phyloP scores from a whole-genome alignment of 805 yeast species.

The Lachancea thermotolerans region DNA sequence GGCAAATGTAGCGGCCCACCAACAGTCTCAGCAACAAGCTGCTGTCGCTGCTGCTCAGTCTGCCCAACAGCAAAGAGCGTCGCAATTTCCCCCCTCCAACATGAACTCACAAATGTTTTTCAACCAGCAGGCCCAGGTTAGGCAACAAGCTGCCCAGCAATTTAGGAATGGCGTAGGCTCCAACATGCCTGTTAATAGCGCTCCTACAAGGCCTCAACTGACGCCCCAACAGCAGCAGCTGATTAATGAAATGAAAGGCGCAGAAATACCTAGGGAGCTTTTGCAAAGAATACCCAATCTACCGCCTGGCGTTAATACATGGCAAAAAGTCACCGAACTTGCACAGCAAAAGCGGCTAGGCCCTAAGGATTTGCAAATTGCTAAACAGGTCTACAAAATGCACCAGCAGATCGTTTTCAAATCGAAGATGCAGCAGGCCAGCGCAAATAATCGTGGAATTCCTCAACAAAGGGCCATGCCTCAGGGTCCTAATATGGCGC shows the following conservation, averaged over 20 bases:
- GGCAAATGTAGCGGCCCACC: conserved; percentile 18
- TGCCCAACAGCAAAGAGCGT: conserved; percentile 15
- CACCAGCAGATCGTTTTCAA: conserved; percentile 53
- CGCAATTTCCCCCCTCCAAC: conserved; percentile 14
- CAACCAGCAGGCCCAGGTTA: conserved; percentile 46
- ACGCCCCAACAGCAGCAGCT: conserved; percentile 35
- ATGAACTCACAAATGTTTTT: conserved; percentile 35
- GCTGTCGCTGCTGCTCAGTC: conserved; percentile 17
- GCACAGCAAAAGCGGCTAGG: conserved; percentile 53
- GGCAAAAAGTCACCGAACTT: conserved; percentile 70
- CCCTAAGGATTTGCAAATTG: conserved; percentile 47
- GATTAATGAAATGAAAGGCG: conserved; percentile 46
- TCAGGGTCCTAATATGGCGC: conserved; percentile 4
- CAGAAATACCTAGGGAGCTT: conserved; percentile 66
- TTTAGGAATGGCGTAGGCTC: conserved; percentile 21
- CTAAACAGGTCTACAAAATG: conserved; percentile 60
- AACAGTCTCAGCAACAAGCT: conserved; percentile 21
- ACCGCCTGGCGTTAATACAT: conserved; percentile 72
- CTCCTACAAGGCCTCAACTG: conserved; percentile 15
- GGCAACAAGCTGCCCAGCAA: conserved; percentile 46
- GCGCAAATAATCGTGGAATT: conserved; percentile 34
- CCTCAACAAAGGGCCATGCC: conserved; percentile 13
- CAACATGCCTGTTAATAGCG: conserved; percentile 2
- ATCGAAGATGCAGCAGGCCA: conserved; percentile 40
- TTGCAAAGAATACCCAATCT: conserved; percentile 63